Evolutionary conservation across 179 eudicot genomes (phyloP), one percentile per base, ranked within the genome.

Genomic region (Sideroxylon spinosum): DNA sequence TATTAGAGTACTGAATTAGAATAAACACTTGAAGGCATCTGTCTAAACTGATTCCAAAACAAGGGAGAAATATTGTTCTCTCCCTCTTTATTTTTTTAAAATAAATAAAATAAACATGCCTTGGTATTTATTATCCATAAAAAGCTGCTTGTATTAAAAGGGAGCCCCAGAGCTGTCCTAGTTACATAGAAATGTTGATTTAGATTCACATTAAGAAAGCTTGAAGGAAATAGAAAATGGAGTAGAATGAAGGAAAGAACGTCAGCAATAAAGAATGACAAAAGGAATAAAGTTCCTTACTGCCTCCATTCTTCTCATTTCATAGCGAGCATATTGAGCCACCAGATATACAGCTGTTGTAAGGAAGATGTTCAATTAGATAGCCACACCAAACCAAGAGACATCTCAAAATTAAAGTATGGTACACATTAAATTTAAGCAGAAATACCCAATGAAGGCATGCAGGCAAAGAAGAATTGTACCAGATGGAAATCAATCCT

Each of bases 401-500:
- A 14, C 62, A 60, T 61, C 19, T 48, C 12, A 16, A 61, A 61
- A 71, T 32, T 57, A 76, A 69, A 6, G 32, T 52, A 9, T 61
- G 65, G 14, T 19, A 70, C 46, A n/a, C 46, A 57, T 20, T 11
- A n/a, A 17, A n/a, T 53, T 37, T 53, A 67, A 61, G 53, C 37
- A 67, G 72, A 79, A 64, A 67, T 91, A 93, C 98, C 98, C 77
- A 94, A 79, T 68, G 97, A 88, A 78, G 98, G 97, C 90, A 91
- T 37, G 88, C 91, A 90, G 78, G 83, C 94, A 81, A 93, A 93
- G 87, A 94, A 91, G 71, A 94, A 87, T 66, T 91, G 97, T 78
- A 94, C 97, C 86, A 94, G 82, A 86, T 91, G 97, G 82, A 91
- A 93, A 83, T 94, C 97, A 12, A 94, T n/a, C 97, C 98, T 94